Base-by-base conservation (phyloP, 1,139 yeast genomes). In the Zhuliangozyma blackwelliae region DNA sequence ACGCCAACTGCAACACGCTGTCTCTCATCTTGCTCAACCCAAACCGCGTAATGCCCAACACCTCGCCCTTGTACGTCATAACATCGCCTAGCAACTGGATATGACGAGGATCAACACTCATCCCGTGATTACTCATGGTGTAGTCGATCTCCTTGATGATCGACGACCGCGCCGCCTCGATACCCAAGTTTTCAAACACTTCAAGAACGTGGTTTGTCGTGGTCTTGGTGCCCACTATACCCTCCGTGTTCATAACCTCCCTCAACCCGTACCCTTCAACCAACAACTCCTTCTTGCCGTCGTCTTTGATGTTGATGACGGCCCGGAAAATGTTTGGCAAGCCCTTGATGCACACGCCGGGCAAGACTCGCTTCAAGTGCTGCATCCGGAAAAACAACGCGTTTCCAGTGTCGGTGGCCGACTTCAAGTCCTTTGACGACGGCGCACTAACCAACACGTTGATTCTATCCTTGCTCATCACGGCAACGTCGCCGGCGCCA, bases 71-170 rank as follows among this genome's bases (percentile, higher is more conserved):
- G 61, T 88, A 94, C 0, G 97, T 88, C 99, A 94, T 94, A 40
- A 94, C 98, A 60, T 94, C 99, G 46, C 98, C 98, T 46, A 94
- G 68, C 36, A 94, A 69, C 66, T 92, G 98, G 59, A 94, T 89
- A 65, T 94, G 99, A 72, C 99, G 95, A 45, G 98, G 98, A 71
- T 94, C 99, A 40, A 94, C 97, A 60, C 95, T 87, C 98, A 94
- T 94, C 63, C 98, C 98, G 72, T 94, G 98, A 62, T 89, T 88
- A 61, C 95, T 82, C 99, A 94, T 94, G 39, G 98, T 94, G 55
- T 90, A 89, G 59, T 88, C 96, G 59, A 94, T 92, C 68, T 94
- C 98, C 47, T 82, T 82, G 55, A 92, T 85, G 57, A 94, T 94
- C 48, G 95, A 82, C 0, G 89, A 71, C 60, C 99, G 76, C 1